phyloP scores from a whole-genome alignment of 78 protist genomes.

The Acrasis kona region DNA sequence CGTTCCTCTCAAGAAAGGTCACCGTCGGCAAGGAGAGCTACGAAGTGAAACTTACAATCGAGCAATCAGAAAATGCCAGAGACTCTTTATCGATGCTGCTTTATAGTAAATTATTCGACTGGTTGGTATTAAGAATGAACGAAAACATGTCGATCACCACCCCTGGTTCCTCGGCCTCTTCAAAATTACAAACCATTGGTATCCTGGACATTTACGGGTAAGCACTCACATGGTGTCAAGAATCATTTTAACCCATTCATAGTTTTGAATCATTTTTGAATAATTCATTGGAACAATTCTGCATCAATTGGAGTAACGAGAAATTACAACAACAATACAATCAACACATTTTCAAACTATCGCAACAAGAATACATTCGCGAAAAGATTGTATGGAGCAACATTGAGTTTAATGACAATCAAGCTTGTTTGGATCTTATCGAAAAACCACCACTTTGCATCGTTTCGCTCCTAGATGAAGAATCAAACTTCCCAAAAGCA shows the following conservation, averaged over 20 bases:
- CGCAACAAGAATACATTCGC: constrained; percentile 45
- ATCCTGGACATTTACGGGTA: constrained; percentile 93
- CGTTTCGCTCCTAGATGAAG: not conserved
- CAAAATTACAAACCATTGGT: constrained; percentile 41
- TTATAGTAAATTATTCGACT: constrained; percentile 65
- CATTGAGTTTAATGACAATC: constrained; percentile 46
- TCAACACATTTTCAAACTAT: constrained; percentile 35
- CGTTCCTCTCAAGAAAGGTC: not conserved
- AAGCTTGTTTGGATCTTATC: constrained; percentile 80
- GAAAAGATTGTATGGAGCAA: constrained; percentile 65
- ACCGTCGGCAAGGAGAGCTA: not conserved
- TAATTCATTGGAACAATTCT: constrained; percentile 44
- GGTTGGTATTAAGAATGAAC: constrained; percentile 58
- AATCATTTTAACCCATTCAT: too few species aligned
- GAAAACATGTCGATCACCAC: not conserved
- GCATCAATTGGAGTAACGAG: constrained; percentile 89
- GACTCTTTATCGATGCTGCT: constrained; percentile 68
- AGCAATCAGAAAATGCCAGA: constrained; percentile 30
- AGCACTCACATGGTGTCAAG: too few species aligned
- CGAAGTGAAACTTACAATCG: not conserved
- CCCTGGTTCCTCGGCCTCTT: not conserved
- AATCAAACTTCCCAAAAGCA: not conserved
- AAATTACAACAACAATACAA: constrained; percentile 71
- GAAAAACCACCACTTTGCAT: constrained; percentile 27
- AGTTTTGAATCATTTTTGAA: constrained; percentile 80